Evolutionary conservation across 306 rosid genomes (phyloP).

Genomic region (Albizia julibrissin): DNA sequence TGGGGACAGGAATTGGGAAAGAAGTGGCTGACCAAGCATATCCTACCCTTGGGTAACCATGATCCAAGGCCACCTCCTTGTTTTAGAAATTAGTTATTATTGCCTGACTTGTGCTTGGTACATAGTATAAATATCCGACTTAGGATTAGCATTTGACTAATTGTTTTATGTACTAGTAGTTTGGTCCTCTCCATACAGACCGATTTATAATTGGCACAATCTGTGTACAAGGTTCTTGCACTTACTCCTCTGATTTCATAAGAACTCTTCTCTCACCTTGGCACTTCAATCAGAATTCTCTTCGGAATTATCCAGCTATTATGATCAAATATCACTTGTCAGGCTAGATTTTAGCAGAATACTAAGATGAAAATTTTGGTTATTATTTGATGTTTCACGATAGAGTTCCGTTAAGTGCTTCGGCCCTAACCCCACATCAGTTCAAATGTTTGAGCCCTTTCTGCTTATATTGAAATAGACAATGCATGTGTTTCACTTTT

Average conservation of each 20-base stretch:
- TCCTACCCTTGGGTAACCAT: neutral
- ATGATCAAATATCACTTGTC: neutral
- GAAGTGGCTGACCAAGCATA: too few species aligned
- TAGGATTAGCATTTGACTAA: neutral
- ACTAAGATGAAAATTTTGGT: neutral
- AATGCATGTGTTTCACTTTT: neutral
- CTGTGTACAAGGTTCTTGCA: neutral
- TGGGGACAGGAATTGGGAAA: neutral
- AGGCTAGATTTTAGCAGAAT: neutral
- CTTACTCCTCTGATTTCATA: neutral
- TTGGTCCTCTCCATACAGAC: neutral
- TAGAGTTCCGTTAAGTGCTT: neutral
- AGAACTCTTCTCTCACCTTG: neutral
- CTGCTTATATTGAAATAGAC: conserved; percentile 1
- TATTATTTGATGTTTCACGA: neutral
- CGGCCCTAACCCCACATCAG: conserved; percentile 4
- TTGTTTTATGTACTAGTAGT: neutral
- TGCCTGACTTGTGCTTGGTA: neutral
- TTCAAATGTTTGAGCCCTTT: neutral
- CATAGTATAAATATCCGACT: neutral
- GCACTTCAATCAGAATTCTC: neutral
- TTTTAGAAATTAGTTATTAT: neutral
- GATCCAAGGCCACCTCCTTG: neutral
- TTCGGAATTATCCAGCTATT: neutral
- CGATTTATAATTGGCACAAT: neutral